Conservation (phyloP, 1,139 yeast species). For the Suhomyces ambrosiae region DNA sequence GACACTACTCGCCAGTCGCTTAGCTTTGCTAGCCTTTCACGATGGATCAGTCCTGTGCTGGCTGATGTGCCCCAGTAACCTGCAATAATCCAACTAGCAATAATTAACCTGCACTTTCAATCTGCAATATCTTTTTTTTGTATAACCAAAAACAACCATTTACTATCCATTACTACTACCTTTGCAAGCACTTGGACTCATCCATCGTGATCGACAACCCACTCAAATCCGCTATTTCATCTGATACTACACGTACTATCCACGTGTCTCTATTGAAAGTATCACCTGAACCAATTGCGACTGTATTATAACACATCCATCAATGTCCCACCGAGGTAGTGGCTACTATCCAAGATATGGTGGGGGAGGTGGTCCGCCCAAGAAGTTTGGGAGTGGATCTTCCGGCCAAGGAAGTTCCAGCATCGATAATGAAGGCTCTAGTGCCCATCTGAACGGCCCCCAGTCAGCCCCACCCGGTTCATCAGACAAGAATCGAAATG, state of each 20-base stretch:
- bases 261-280: neutral
- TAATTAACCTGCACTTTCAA: conserved; percentile 1
- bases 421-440: conserved; percentile 6
- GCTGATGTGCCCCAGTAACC: neutral
- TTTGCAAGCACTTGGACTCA: neutral
- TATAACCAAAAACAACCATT: neutral
- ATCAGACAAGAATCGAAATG: conserved; percentile 6
- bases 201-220: neutral
- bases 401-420: conserved; percentile 1
- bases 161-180: neutral
- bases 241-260: neutral
- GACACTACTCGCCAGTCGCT: no score
- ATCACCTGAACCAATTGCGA: neutral
- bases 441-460: conserved; percentile 2
- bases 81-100: neutral
- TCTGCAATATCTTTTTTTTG: conserved; percentile 7
- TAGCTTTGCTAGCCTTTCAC: no score
- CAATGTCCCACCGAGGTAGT: conserved; percentile 21
- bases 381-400: conserved; percentile 12
- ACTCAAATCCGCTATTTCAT: neutral
- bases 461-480: conserved; percentile 1
- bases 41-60: no score
- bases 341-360: conserved; percentile 21
- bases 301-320: conserved; percentile 1
- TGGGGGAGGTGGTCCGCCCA: conserved; percentile 13